Conservation (phyloP, 805 yeast species). For the Tetrapisispora namnaoensis region DNA sequence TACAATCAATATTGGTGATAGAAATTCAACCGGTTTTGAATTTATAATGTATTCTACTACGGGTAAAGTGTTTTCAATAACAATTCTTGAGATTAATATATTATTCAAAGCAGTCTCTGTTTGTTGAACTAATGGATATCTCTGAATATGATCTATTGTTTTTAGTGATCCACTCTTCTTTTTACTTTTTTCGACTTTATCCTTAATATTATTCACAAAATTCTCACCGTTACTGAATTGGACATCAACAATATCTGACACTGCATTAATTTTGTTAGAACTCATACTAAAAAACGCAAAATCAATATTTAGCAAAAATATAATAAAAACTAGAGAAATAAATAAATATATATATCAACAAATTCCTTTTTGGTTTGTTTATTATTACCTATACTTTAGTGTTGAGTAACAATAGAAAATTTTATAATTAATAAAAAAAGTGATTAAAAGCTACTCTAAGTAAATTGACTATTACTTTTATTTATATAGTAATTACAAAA, state of each 20-base stretch:
- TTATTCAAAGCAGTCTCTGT: constrained; percentile 29
- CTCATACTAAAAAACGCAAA: not conserved
- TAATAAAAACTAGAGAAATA: not conserved
- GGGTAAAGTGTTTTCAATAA: constrained; percentile 29
- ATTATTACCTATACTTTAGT: not conserved
- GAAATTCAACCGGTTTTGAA: constrained; percentile 27
- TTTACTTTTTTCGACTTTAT: not conserved
- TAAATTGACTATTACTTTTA: no score
- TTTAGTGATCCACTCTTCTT: constrained; percentile 12
- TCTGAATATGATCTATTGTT: constrained; percentile 34
- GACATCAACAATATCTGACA: not conserved
- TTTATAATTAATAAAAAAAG: no score
- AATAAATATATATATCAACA: not conserved
- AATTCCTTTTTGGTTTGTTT: not conserved
- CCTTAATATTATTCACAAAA: not conserved
- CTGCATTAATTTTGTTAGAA: not conserved
- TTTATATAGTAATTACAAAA: no score
- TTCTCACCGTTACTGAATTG: not conserved
- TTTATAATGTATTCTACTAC: constrained; percentile 20
- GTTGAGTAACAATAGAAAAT: no score
- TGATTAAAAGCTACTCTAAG: not conserved
- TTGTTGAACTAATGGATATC: constrained; percentile 41
- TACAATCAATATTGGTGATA: constrained; percentile 37
- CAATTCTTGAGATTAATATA: constrained; percentile 31
- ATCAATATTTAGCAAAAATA: not conserved